phyloP scores from a whole-genome alignment of 352 stramenopile species.

The Globisporangium canariense region DNA sequence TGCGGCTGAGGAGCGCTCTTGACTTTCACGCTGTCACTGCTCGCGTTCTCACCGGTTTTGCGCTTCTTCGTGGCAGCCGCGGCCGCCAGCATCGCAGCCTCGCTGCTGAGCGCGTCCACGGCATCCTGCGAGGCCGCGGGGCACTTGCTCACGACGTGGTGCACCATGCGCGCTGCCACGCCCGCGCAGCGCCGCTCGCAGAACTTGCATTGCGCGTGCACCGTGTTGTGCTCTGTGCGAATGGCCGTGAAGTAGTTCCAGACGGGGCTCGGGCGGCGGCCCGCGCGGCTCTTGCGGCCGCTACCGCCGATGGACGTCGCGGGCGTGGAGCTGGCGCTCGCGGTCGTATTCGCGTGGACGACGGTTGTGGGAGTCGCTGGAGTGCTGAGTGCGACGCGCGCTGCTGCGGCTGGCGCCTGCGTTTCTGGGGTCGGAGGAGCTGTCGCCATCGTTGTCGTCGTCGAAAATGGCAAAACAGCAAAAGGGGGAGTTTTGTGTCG shows the following conservation, averaged over 20 bases:
- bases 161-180: slow-evolving; percentile 47
- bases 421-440: background rate
- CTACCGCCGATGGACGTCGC: background rate
- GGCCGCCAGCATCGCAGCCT: background rate
- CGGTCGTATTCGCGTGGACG: no score
- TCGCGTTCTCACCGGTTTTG: background rate
- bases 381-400: no score
- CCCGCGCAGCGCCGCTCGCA: slow-evolving; percentile 40
- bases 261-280: slow-evolving; percentile 38
- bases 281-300: slow-evolving; percentile 14
- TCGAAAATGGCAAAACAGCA: background rate
- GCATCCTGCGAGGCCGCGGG: slow-evolving; percentile 26
- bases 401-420: no score
- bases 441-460: background rate
- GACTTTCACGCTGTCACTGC: background rate
- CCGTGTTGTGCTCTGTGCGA: slow-evolving; percentile 37
- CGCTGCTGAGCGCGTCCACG: slow-evolving; percentile 21
- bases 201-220: slow-evolving; percentile 50
- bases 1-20: background rate
- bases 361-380: background rate
- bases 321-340: background rate
- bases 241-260: slow-evolving; percentile 51
- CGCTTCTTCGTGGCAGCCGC: slow-evolving; percentile 11
- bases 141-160: slow-evolving; percentile 46
- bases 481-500: background rate